Conservation (phyloP, 768 basidiomycete genomes). For the Mycena polygramma region DNA sequence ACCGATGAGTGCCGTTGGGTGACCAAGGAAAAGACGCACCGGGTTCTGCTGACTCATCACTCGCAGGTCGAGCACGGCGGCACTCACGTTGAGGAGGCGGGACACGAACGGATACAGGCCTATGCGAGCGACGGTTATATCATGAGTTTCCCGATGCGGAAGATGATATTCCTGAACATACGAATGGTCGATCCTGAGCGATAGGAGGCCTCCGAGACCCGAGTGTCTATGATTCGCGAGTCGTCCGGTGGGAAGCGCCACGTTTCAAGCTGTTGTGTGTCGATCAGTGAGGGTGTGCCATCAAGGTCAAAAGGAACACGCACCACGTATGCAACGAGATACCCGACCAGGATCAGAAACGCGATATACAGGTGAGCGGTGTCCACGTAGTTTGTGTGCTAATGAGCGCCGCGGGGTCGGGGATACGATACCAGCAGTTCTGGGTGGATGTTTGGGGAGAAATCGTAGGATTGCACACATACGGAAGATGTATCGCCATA, state of each 20-base stretch:
- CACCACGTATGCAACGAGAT: constrained; percentile 6
- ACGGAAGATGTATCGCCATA: constrained; percentile 19
- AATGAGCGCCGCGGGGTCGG: constrained; percentile 30
- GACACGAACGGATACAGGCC: constrained; percentile 14
- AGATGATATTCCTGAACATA: constrained; percentile 4
- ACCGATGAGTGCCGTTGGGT: not conserved
- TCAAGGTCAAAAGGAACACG: not conserved
- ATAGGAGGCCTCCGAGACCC: not conserved
- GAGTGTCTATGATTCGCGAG: not conserved
- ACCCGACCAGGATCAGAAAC: not conserved
- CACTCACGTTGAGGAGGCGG: constrained; percentile 5
- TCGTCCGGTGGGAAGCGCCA: not conserved
- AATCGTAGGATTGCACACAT: not conserved
- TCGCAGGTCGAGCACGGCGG: constrained; percentile 2
- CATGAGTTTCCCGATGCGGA: too few relatives aligned
- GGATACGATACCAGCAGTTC: constrained; percentile 5
- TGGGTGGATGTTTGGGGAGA: too few relatives aligned
- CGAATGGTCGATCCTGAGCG: not conserved
- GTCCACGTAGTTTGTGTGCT: constrained; percentile 42
- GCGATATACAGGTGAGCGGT: not conserved
- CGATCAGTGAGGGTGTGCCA: not conserved
- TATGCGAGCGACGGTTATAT: too few relatives aligned
- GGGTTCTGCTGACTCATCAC: not conserved
- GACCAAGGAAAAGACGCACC: not conserved
- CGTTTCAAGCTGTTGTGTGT: not conserved